Base-by-base conservation (phyloP, 306 rosid species). In the Medicago lupulina region DNA sequence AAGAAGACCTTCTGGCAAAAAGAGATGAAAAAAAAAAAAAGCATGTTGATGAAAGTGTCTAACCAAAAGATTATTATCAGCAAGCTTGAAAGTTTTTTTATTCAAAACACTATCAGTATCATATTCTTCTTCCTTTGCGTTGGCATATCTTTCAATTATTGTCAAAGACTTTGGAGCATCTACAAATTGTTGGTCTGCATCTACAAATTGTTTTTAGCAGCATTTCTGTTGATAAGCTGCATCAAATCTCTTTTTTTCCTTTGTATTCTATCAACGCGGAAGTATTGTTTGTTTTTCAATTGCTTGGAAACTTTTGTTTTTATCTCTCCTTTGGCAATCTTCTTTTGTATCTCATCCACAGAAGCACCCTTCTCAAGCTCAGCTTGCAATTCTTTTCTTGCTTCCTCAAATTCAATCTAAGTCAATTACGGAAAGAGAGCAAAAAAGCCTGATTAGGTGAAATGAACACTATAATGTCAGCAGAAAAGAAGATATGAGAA, bases 321-420 rank as follows among this genome's bases (percentile, higher is more conserved):
- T 76, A 90, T 76, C 86, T 90, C 93, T 83, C 96, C 98, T 85
- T 88, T 88, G 70, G 9, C 34, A 68, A 88, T 86, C 82, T 88
- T 92, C 83, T 84, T 92, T 44, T 71, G 85, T 79, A 92, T 84
- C 74, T 89, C 91, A 12, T 89, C 96, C 46, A 92, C 36, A 69
- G 96, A 82, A 47, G 82, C 73, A 62, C 96, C 97, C 86, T 85
- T 86, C 70, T 83, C 86, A 50, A 92, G 85, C 81, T 92, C 96
- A 50, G 76, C 75, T 70, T 64, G 86, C 85, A 92, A 77, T 63
- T 92, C 97, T 51, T 84, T 80, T 83, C 85, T 88, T 76, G 97
- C 97, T 84, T 86, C 96, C 85, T 88, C 93, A 79, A 92, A 92
- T 76, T 92, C 97, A 79, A 65, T 80, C 97, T 92, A 41, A 47